Percentiles rank a stretch among this genome's conserved stretches.
phyloP scores from a whole-genome alignment of 1,139 yeast genomes.

The Pichia kudriavzevii region DNA sequence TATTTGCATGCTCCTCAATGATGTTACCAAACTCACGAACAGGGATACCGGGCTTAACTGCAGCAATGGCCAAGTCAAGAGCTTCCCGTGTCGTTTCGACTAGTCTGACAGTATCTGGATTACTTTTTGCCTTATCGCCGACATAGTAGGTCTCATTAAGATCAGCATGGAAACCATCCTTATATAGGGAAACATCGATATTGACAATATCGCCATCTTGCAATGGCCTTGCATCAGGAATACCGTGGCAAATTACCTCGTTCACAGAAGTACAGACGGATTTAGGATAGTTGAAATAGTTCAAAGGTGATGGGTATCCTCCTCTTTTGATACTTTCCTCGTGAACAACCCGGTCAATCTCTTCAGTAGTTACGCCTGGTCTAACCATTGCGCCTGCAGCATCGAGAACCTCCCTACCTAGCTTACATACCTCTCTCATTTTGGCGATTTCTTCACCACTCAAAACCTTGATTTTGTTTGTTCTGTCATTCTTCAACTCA shows the following conservation, averaged over 20 bases:
- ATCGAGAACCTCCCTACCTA: slow-evolving; percentile 87
- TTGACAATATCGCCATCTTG: slow-evolving; percentile 94
- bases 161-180: slow-evolving; percentile 89
- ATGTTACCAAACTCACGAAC: slow-evolving; percentile 83
- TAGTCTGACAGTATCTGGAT: slow-evolving; percentile 73
- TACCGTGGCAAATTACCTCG: slow-evolving; percentile 95
- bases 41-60: slow-evolving; percentile 87
- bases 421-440: slow-evolving; percentile 62
- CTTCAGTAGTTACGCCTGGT: slow-evolving; percentile 94
- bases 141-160: slow-evolving; percentile 95
- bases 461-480: slow-evolving; percentile 57
- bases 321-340: slow-evolving; percentile 81
- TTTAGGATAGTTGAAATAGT: slow-evolving; percentile 91
- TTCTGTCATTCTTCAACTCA: slow-evolving; percentile 69
- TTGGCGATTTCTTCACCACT: slow-evolving; percentile 60
- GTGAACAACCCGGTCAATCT: slow-evolving; percentile 79
- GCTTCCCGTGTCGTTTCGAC: slow-evolving; percentile 94
- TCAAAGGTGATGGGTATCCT: slow-evolving; percentile 92
- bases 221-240: slow-evolving; percentile 81
- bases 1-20: slow-evolving; percentile 80
- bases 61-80: slow-evolving; percentile 71
- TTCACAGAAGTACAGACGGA: slow-evolving; percentile 90
- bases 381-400: slow-evolving; percentile 72
- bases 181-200: slow-evolving; percentile 77
- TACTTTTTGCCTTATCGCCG: slow-evolving; percentile 74